Evolutionary conservation across 345 rosid genomes (phyloP).

Genomic region (Melaleuca alternifolia): DNA sequence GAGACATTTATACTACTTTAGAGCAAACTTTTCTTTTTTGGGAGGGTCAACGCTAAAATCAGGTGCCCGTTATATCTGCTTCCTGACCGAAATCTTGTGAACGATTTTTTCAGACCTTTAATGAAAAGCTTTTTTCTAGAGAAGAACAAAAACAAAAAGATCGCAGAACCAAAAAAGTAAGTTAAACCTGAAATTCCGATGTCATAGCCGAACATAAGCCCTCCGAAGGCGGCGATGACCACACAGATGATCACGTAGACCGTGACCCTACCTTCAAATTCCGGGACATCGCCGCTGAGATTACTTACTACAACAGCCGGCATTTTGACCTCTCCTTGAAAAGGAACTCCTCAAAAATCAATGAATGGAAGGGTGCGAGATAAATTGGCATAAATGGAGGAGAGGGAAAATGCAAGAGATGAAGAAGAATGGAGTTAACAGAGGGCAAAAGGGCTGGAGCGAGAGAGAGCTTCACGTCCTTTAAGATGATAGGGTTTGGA

Average conservation of each 20-base stretch:
- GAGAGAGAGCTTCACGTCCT: not conserved
- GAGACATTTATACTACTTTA: not conserved
- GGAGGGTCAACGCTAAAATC: not conserved
- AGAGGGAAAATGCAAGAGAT: not conserved
- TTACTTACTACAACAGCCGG: conserved; percentile 1
- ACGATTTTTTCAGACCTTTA: not conserved
- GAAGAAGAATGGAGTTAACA: not conserved
- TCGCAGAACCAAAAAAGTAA: not conserved
- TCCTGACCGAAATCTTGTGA: not conserved
- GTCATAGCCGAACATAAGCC: conserved; percentile 63
- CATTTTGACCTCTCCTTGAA: not conserved
- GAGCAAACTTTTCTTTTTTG: not conserved
- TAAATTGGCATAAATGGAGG: not conserved
- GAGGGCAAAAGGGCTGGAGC: not conserved
- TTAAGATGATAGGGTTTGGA: not conserved
- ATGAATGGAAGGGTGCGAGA: not conserved
- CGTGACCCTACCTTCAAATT: conserved; percentile 33
- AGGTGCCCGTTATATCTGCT: not conserved
- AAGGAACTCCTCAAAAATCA: not conserved
- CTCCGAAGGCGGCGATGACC: conserved; percentile 61
- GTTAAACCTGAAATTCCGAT: conserved; percentile 48
- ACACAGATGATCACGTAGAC: conserved; percentile 18
- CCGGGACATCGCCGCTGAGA: conserved; percentile 28
- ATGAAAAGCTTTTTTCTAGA: not conserved
- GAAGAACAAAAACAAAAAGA: not conserved